Conservation (phyloP, 1,139 yeast species). For the Keqinozyma sinolaborantium region DNA sequence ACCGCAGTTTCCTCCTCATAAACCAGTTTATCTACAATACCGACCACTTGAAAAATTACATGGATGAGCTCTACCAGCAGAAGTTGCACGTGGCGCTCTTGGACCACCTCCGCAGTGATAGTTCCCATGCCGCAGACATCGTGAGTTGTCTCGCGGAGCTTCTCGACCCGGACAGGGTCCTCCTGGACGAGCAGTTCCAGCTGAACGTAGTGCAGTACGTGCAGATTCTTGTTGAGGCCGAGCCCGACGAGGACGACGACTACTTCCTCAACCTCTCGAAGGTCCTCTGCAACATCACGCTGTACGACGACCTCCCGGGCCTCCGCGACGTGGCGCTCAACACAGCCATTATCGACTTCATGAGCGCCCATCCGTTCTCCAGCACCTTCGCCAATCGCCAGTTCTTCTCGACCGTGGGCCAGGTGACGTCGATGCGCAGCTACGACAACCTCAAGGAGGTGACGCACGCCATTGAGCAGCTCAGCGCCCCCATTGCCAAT, state of each 20-base stretch:
- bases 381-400: conserved; percentile 17
- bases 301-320: conserved; percentile 13
- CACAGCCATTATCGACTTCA: neutral
- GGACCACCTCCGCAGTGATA: neutral
- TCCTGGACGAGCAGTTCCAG: conserved; percentile 7
- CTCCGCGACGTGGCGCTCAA: conserved; percentile 3
- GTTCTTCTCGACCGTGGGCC: conserved; percentile 35
- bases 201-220: conserved; percentile 4
- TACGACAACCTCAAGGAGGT: conserved; percentile 9
- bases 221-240: conserved; percentile 3
- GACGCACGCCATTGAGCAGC: conserved; percentile 4
- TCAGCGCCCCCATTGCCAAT: conserved; percentile 10
- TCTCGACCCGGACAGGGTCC: conserved; percentile 7
- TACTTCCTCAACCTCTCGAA: conserved; percentile 12
- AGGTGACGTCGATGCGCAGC: conserved; percentile 28
- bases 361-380: conserved; percentile 1
- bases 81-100: conserved; percentile 6
- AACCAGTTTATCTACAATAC: conserved; percentile 35
- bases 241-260: conserved; percentile 12
- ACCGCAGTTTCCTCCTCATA: conserved; percentile 21
- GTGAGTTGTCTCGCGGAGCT: conserved; percentile 10
- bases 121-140: conserved; percentile 1
- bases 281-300: conserved; percentile 14
- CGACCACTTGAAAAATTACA: conserved; percentile 13
- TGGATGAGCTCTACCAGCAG: conserved; percentile 12